Evolutionary conservation across 148 eudicot genomes (phyloP), one percentile per base, ranked within the genome.

Genomic region (Chenopodium album): DNA sequence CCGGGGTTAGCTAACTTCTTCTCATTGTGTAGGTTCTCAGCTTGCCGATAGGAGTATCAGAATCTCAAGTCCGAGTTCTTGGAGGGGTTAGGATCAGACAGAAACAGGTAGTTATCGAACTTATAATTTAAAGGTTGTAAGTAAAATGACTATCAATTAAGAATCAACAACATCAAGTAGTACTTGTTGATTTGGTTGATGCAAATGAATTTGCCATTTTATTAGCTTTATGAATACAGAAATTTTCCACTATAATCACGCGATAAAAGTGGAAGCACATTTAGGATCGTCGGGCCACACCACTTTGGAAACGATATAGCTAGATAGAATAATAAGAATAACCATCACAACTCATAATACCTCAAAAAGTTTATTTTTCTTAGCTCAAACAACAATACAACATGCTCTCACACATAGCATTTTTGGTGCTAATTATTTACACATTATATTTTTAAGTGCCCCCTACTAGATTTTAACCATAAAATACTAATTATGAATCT

Each of bases 361-460:
- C 78, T 52, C 29, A 81, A 54, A 69, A 56, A 41, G 44, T 41
- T 41, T 41, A 19, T 28, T n/a, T 47, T 16, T 76, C 41, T 67
- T 52, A 66, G 1, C 66, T 37, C 78, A 37, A n/a, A 19, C 50
- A 41, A 41, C 44, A 41, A 41, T 41, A 41, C 62, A 78, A 73
- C 78, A 78, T 78, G 79, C 52, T 78, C 60, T 37, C 68, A 62
- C 34, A 41, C 70, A 76, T 54, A 76, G 28, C 34, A 79, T 69
- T 74, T 75, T 83, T 79, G 79, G 82, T 67, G 31, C 79, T 54
- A 14, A 83, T 79, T 67, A 14, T 50, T 79, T 79, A 79, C 85
- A 79, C 79, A 83, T 74, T 29, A 17, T 71, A 71, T 37, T 37
- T 37, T 4, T 5, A 31, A 19, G 19, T 59, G 7, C 1, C 14